These are phyloP conservation scores for Coemansia sp. DNA, from an alignment of 192 early-diverging fungal genomes.

Conservation along the genomic window DNA sequence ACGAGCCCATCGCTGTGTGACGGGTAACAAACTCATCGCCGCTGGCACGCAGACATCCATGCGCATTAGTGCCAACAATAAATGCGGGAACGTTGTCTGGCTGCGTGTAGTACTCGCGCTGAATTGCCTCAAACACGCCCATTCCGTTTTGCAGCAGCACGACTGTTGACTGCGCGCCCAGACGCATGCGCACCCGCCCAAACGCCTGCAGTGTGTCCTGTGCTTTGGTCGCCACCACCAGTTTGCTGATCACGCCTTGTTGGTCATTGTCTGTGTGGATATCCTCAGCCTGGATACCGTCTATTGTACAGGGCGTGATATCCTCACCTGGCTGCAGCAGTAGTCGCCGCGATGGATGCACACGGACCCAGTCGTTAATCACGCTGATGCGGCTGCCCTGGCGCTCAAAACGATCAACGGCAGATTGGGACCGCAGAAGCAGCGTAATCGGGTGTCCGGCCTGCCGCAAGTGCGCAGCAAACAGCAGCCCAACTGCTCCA, in stretches of 20 bases:
- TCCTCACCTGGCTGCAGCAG: conserved; percentile 17
- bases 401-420: conserved; percentile 32
- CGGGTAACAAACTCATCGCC: conserved; percentile 54
- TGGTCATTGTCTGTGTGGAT: conserved; percentile 40
- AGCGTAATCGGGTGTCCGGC: conserved; percentile 58
- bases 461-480: conserved; percentile 60
- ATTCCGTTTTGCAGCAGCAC: conserved; percentile 70
- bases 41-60: conserved; percentile 55
- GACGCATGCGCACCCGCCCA: conserved; percentile 49
- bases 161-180: conserved; percentile 55
- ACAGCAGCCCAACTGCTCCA: conserved; percentile 68
- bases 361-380: conserved; percentile 29
- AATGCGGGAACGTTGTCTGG: conserved; percentile 21
- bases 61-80: conserved; percentile 57
- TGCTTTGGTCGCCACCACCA: conserved; percentile 68
- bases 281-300: conserved; percentile 17
- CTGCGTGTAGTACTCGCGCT: conserved; percentile 21
- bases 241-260: conserved; percentile 46
- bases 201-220: conserved; percentile 61
- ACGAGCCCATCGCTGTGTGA: conserved; percentile 60
- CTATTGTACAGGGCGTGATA: conserved; percentile 22
- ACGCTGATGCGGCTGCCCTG: conserved; percentile 25
- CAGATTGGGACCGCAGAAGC: conserved; percentile 56
- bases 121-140: conserved; percentile 60
- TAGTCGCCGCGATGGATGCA: conserved; percentile 37